phyloP scores from a whole-genome alignment of 352 stramenopile genomes.

The Pythium utonaiense region DNA sequence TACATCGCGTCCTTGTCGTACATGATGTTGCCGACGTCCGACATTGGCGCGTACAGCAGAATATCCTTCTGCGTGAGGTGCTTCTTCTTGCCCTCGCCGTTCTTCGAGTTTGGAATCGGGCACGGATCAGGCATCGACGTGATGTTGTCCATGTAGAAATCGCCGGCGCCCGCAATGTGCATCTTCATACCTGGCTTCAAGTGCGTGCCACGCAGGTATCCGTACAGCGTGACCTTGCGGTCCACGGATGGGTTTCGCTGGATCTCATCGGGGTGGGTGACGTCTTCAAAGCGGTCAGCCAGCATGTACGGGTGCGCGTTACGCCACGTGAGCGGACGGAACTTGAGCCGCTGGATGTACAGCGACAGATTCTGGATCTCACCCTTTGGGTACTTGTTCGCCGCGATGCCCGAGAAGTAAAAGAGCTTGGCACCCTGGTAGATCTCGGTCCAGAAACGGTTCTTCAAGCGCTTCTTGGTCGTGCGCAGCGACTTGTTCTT shows the following conservation, averaged over 20 bases:
- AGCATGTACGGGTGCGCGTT: slow-evolving; percentile 99
- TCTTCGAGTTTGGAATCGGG: slow-evolving; percentile 84
- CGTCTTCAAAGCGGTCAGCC: slow-evolving; percentile 97
- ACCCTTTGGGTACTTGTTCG: slow-evolving; percentile 99
- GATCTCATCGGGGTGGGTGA: slow-evolving; percentile 94
- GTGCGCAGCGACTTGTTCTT: slow-evolving; percentile 98
- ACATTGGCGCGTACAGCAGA: slow-evolving; percentile 73
- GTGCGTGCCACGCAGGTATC: slow-evolving; percentile 98
- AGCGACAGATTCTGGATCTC: slow-evolving; percentile 98
- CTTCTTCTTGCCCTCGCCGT: slow-evolving; percentile 74
- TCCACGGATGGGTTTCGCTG: slow-evolving; percentile 91
- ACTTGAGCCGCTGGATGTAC: slow-evolving; percentile 98
- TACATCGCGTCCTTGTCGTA: slow-evolving; percentile 99
- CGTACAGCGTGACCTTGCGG: slow-evolving; percentile 95
- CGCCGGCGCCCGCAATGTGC: slow-evolving; percentile 97
- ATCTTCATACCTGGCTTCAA: slow-evolving; percentile 96
- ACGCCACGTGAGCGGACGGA: slow-evolving; percentile 96
- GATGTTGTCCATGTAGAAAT: slow-evolving; percentile 96
- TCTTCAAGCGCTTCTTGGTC: slow-evolving; percentile 98
- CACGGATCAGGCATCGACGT: slow-evolving; percentile 96
- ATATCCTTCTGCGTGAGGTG: slow-evolving; percentile 75
- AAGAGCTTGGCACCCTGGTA: slow-evolving; percentile 95
- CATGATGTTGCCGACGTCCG: slow-evolving; percentile 96
- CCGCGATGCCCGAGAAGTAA: slow-evolving; percentile 96
- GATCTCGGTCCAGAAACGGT: slow-evolving; percentile 99